Evolutionary conservation across 176 grass and related monocot genomes (phyloP).

Genomic region (Avena sativa): DNA sequence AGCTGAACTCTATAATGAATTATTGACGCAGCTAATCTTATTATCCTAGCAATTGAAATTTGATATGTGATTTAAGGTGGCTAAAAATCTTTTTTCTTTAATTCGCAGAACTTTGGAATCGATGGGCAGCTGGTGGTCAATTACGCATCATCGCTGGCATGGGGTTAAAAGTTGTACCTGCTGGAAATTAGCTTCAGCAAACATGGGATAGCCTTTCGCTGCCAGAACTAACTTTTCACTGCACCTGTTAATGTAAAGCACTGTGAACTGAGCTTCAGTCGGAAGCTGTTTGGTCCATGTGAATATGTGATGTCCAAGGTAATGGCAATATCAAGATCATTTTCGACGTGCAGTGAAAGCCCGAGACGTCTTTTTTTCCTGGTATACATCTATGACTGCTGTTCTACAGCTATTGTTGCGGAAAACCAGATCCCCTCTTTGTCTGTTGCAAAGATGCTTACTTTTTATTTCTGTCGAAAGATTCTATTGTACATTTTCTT

Average conservation of each 20-base stretch:
- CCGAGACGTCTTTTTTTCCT: neutral
- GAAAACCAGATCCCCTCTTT: neutral
- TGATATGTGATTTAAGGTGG: neutral
- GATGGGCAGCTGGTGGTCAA: conserved; percentile 71
- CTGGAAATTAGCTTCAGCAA: neutral
- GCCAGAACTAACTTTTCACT: neutral
- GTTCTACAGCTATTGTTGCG: neutral
- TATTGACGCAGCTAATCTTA: neutral
- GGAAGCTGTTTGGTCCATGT: neutral
- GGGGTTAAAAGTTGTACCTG: conserved; percentile 47
- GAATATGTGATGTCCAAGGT: neutral
- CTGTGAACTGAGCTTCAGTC: neutral
- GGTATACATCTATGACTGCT: neutral
- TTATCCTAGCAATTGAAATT: neutral
- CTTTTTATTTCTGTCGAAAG: neutral
- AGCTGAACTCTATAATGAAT: neutral
- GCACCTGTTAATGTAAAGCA: neutral
- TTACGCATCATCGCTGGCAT: conserved; percentile 72
- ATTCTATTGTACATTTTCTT: neutral
- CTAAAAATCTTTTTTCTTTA: conserved; percentile 14
- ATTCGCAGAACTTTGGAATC: conserved; percentile 65
- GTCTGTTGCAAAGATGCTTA: conserved; percentile 1
- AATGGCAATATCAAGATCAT: neutral
- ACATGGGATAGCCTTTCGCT: neutral
- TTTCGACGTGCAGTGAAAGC: neutral